phyloP scores from a whole-genome alignment of 805 yeast genomes.

The Brettanomyces bruxellensis region DNA sequence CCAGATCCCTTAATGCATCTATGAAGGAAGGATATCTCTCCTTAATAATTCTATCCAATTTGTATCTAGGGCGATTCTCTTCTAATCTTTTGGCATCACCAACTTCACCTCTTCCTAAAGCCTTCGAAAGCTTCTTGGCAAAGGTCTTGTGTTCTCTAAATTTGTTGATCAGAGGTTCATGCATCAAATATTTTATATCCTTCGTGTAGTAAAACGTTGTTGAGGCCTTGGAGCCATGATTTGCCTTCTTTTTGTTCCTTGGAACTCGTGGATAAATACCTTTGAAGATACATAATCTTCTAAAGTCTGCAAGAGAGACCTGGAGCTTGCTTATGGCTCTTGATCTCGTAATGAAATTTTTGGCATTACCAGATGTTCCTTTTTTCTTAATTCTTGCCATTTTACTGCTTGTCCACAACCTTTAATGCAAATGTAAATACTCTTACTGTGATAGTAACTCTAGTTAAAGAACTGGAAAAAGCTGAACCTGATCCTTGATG shows the following conservation, averaged over 20 bases:
- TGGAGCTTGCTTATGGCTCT: constrained; percentile 91
- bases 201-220: constrained; percentile 88
- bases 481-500: neutral
- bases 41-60: constrained; percentile 81
- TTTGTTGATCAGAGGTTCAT: constrained; percentile 85
- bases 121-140: constrained; percentile 81
- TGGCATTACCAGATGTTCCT: constrained; percentile 82
- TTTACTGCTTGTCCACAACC: neutral
- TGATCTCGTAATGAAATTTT: constrained; percentile 85
- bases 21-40: constrained; percentile 92
- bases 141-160: constrained; percentile 95
- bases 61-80: constrained; percentile 70
- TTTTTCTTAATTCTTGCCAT: constrained; percentile 73
- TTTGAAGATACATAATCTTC: constrained; percentile 94
- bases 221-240: constrained; percentile 95
- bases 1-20: constrained; percentile 88
- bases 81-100: constrained; percentile 83
- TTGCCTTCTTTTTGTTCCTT: constrained; percentile 89
- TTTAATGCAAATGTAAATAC: neutral
- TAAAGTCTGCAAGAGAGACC: constrained; percentile 90
- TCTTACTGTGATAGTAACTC: neutral
- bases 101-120: constrained; percentile 87
- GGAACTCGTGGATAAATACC: constrained; percentile 98
- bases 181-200: constrained; percentile 90
- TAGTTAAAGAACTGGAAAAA: neutral